phyloP scores from a whole-genome alignment of 148 eudicot genomes.

The Dianthus caryophyllus region DNA sequence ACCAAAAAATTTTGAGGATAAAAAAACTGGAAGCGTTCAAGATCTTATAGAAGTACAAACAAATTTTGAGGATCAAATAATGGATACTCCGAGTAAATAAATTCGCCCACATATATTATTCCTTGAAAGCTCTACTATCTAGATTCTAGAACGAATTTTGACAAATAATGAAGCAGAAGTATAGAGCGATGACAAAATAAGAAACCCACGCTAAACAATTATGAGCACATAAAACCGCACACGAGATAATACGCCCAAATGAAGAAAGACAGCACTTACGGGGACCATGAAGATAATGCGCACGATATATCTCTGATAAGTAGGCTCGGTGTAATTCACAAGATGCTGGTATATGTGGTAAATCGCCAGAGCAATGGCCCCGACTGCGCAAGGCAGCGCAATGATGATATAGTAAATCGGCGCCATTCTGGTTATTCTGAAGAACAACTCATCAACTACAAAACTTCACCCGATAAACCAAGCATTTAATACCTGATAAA shows the following conservation, averaged over 20 bases:
- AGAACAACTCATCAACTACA: slow-evolving; percentile 33
- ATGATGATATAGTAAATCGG: slow-evolving; percentile 59
- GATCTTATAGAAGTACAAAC: no score
- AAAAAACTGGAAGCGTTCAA: no score
- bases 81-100: no score
- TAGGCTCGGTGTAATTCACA: slow-evolving; percentile 86
- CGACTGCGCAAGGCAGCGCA: slow-evolving; percentile 86
- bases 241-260: not conserved
- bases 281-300: slow-evolving; percentile 97
- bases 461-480: not conserved
- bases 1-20: no score
- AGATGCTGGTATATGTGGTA: slow-evolving; percentile 84
- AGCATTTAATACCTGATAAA: not conserved
- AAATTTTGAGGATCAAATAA: no score
- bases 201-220: not conserved
- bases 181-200: not conserved
- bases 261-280: slow-evolving; percentile 42
- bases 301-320: slow-evolving; percentile 90
- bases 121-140: not conserved
- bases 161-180: not conserved
- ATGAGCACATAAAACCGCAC: not conserved
- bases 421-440: slow-evolving; percentile 39
- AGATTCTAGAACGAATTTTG: not conserved
- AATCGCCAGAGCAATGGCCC: slow-evolving; percentile 72
- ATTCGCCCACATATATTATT: not conserved